Conservation (phyloP, 2,329 filamentous ascomycete genomes). For the Rhynchosporium secalis region DNA sequence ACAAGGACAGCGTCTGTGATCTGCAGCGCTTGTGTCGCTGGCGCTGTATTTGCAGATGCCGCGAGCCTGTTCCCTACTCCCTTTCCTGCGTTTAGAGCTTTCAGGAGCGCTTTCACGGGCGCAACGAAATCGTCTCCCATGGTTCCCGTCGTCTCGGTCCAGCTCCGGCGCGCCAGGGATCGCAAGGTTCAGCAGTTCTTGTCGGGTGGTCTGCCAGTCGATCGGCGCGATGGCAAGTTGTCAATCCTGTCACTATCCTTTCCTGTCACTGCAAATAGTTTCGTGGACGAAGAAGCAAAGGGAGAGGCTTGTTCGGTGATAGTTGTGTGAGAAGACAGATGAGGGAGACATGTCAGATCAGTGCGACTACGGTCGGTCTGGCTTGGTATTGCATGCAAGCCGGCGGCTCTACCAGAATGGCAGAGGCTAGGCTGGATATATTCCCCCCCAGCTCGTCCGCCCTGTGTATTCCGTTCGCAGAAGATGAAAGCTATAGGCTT, state of each 20-base stretch:
- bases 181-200: slow-evolving; percentile 16
- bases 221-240: slow-evolving; percentile 9
- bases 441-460: slow-evolving; percentile 1
- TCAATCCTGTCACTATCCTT: neutral
- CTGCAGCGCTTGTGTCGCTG: slow-evolving; percentile 29
- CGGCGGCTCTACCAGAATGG: slow-evolving; percentile 4
- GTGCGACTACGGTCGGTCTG: slow-evolving; percentile 9
- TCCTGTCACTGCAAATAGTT: slow-evolving; percentile 1
- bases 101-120: slow-evolving; percentile 36
- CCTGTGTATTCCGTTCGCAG: slow-evolving; percentile 2
- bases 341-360: neutral
- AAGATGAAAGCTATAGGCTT: slow-evolving; percentile 1
- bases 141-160: slow-evolving; percentile 2
- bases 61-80: slow-evolving; percentile 34
- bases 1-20: slow-evolving; percentile 33
- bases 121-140: slow-evolving; percentile 33
- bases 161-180: slow-evolving; percentile 8
- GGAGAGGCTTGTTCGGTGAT: neutral
- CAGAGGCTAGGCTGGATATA: neutral
- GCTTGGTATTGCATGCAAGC: slow-evolving; percentile 2
- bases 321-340: neutral
- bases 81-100: slow-evolving; percentile 34
- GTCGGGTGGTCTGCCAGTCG: slow-evolving; percentile 1
- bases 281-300: slow-evolving; percentile 1
- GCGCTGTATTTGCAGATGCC: slow-evolving; percentile 28